phyloP scores from a whole-genome alignment of 371 early-diverging fungal genomes.

The Saksenaea oblongispora region DNA sequence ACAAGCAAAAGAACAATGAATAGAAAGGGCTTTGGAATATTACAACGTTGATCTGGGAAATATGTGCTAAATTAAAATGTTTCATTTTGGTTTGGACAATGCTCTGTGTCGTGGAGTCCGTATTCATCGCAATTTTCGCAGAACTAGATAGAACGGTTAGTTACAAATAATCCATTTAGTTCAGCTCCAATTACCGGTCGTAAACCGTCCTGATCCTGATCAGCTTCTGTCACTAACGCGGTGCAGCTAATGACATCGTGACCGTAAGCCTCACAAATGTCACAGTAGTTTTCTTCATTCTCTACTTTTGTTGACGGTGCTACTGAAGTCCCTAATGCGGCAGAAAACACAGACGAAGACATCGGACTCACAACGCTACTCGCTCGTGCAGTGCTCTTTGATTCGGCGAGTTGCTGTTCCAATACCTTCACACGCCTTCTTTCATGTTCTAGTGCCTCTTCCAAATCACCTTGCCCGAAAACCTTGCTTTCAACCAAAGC shows the following conservation, averaged over 20 bases:
- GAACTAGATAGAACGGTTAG: conserved; percentile 6
- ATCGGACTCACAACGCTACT: conserved; percentile 77
- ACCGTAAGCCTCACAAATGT: conserved; percentile 59
- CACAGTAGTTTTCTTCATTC: conserved; percentile 42
- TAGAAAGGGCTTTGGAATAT: background rate
- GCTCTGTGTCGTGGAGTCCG: conserved; percentile 17
- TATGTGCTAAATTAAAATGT: conserved; percentile 16
- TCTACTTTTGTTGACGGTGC: background rate
- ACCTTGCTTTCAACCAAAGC: conserved; percentile 72
- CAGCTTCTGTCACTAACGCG: conserved; percentile 18
- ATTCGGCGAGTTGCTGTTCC: background rate
- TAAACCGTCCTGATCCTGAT: conserved; percentile 15
- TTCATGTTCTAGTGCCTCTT: conserved; percentile 55
- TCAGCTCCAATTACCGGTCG: background rate
- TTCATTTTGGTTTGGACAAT: conserved; percentile 25
- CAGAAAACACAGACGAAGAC: conserved; percentile 62
- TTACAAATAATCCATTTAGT: background rate
- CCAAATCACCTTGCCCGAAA: conserved; percentile 70
- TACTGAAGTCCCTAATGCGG: conserved; percentile 21
- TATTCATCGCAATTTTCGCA: conserved; percentile 27
- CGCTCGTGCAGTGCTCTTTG: background rate
- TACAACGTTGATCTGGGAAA: background rate
- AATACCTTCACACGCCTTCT: background rate
- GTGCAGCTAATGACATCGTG: conserved; percentile 36
- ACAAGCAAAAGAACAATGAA: background rate